Evolutionary conservation across 805 yeast species (phyloP), one percentile per base, ranked within the genome.

Genomic region (Kodamaea kakaduensis): DNA sequence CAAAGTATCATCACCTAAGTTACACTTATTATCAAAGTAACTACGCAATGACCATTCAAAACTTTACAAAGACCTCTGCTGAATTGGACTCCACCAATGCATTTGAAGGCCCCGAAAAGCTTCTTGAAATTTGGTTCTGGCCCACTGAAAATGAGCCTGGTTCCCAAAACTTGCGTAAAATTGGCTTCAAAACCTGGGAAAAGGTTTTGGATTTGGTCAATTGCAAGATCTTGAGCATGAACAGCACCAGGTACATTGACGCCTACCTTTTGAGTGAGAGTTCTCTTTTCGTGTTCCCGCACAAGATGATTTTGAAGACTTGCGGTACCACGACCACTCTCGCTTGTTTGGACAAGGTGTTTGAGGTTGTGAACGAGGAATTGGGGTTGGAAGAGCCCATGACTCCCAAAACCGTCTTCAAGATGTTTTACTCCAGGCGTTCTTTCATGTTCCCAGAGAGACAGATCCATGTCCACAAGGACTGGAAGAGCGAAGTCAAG

Each of bases 41-140:
- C 25, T 32, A 32, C 29, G 36, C 32, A 12, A n/a, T n/a, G n/a
- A 36, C 37, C 42, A 36, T 16, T 16, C 19, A 29, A 27, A 16
- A 28, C 12, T 16, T 31, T 22, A n/a, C n/a, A n/a, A n/a, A n/a
- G n/a, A n/a, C n/a, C n/a, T 81, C 95, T n/a, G 80, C 78, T 29
- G 73, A 75, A 41, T 67, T 89, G 44, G 97, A 89, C 63, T 88
- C 96, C 13, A 72, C 95, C 9, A 83, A 78, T 53, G 96, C 97
- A 2, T 90, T 90, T 56, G 97, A 90, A 67, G 97, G 98, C 5
- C 97, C 98, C 20, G 97, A 90, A 60, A 93, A 90, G 60, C 69
- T 90, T 38, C 68, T 93, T 26, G 96, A 90, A 57, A 69, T 90
- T 40, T 89, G 96, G 96, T 80, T 88, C 55, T 78, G 80, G 48